Percentiles rank a stretch among this genome's conserved stretches.
These are phyloP conservation scores for Leishmania turanica DNA, from an alignment of 208 protist genomes.

Conservation along the genomic window DNA sequence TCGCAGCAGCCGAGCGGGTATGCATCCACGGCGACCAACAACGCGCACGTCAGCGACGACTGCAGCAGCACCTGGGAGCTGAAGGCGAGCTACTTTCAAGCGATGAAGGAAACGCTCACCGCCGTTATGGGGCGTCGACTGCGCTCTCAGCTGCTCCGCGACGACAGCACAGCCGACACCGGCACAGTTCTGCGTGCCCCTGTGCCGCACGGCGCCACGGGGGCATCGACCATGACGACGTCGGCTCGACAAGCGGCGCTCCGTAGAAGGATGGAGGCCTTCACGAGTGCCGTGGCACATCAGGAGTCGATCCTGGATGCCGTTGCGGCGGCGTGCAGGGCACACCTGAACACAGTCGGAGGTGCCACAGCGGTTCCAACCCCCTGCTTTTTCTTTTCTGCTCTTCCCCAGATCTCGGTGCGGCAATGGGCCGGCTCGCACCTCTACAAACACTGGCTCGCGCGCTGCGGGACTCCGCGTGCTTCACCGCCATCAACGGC, in stretches of 20 bases:
- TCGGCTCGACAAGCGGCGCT: slow-evolving; percentile 12
- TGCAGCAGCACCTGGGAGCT: neutral
- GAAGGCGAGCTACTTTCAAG: slow-evolving; percentile 19
- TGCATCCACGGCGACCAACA: neutral
- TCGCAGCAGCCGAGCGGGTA: neutral
- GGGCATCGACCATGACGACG: neutral
- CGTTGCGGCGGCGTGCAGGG: neutral
- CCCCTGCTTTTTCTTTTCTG: neutral
- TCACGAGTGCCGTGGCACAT: slow-evolving; percentile 9
- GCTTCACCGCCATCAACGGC: neutral
- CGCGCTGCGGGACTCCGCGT: slow-evolving; percentile 4
- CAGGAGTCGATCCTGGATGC: slow-evolving; percentile 12
- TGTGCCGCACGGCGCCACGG: neutral
- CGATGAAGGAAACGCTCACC: slow-evolving; percentile 32
- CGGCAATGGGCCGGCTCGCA: slow-evolving; percentile 18
- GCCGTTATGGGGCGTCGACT: slow-evolving; percentile 9
- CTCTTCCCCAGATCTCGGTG: slow-evolving; percentile 8
- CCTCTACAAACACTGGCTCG: slow-evolving; percentile 23
- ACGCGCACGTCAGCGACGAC: neutral
- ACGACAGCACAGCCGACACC: neutral
- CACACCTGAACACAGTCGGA: neutral
- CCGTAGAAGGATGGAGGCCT: neutral
- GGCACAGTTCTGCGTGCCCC: neutral
- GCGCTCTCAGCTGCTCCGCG: slow-evolving; percentile 8
- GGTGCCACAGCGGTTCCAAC: neutral